Base-by-base conservation (phyloP, 2,329 filamentous ascomycete genomes). In the Aspergillus amoenus region DNA sequence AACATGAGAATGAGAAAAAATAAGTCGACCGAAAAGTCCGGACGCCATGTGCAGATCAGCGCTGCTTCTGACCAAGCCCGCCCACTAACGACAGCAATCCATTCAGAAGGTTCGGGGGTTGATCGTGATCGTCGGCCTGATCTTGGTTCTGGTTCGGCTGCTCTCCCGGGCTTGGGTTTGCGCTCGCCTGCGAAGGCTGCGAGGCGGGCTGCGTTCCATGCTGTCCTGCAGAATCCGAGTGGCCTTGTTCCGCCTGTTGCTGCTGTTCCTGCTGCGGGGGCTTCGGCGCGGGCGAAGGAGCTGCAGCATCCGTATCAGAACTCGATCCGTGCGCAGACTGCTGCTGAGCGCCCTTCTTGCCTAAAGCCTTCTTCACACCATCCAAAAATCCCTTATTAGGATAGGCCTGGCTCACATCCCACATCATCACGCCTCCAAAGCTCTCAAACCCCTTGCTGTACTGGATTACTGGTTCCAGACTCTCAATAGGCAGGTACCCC, bases 381-480 rank as follows among this genome's bases (percentile, higher is more conserved):
- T 73, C 70, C 53, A 88, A 72, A 68, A 85, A 87, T 1, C 83
- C 84, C 2, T 63, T 34, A 70, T 88, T 88, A n/a, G 73, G 72
- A 61, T 81, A 85, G 2, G 82, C 78, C 74, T 87, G 84, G 30
- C 78, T 82, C 72, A 82, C 82, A 70, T 89, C 87, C 87, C 86
- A 89, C 74, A 88, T 78, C 86, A 89, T 88, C 27, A 86, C 79
- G 30, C 87, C 87, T 7, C 85, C 86, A 64, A 89, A 88, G 70
- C 80, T 87, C 3, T 75, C 70, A 66, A 81, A 88, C 41, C 73
- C 68, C 71, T 81, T 81, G 44, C 74, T 78, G 65, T 83, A 87
- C 34, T 76, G 56, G 60, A 89, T 79, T 32, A 86, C 77, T 5
- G 74, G 66, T 18, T 68, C 72, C 40, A 89, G 75, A 21, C 77